Evolutionary conservation across 2,329 filamentous ascomycete genomes (phyloP).

Genomic region (Colletotrichum karsti): DNA sequence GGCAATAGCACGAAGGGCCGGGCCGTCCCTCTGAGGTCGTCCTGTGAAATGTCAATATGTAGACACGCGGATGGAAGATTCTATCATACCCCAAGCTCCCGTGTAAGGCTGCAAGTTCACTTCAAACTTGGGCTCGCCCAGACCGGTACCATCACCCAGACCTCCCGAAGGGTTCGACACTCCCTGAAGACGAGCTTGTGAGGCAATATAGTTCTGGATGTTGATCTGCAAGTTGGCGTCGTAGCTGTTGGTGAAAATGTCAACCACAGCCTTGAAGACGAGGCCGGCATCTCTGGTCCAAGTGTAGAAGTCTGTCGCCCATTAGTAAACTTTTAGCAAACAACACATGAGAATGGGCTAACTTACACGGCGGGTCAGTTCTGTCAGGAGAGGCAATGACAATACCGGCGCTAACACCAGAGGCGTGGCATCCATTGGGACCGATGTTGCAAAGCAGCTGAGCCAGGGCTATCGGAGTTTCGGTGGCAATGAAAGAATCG

Average conservation of each 20-base stretch:
- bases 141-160: conserved; percentile 57
- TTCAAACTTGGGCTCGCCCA: conserved; percentile 80
- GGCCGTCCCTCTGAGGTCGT: conserved; percentile 82
- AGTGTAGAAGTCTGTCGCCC: conserved; percentile 72
- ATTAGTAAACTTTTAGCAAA: background rate
- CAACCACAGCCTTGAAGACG: conserved; percentile 73
- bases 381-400: conserved; percentile 67
- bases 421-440: conserved; percentile 56
- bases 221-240: conserved; percentile 64
- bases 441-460: conserved; percentile 69
- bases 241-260: conserved; percentile 69
- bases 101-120: conserved; percentile 71
- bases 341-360: too few relatives aligned
- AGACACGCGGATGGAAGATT: fast-evolving
- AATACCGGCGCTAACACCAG: conserved; percentile 56
- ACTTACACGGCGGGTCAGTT: conserved; percentile 63
- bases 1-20: conserved; percentile 78
- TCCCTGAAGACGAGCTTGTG: conserved; percentile 73
- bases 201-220: conserved; percentile 74
- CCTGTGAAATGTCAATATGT: conserved; percentile 42
- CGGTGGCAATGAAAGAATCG: conserved; percentile 60
- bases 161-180: conserved; percentile 75
- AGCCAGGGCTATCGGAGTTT: conserved; percentile 59
- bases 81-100: conserved; percentile 66
- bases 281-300: conserved; percentile 82